Evolutionary conservation across 345 rosid species (phyloP), one percentile per base, ranked within the genome.

Genomic region (Pistacia vera): DNA sequence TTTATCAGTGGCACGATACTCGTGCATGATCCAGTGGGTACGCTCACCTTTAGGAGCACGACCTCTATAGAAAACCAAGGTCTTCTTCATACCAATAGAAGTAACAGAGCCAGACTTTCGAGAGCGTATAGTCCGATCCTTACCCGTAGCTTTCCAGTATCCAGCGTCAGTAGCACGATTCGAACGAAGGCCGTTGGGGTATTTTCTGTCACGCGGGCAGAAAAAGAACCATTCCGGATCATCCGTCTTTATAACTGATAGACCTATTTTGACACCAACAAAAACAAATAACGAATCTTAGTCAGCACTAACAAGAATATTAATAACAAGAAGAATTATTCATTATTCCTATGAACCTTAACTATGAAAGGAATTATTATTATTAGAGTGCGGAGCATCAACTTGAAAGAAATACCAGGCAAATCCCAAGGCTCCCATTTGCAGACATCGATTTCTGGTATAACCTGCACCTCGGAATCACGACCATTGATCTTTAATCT

Each of bases 221-320:
- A 93, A 95, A 84, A 95, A 95, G 90, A 95, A 95, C 97, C 99
- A 95, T 82, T 95, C 98, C 9, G 79, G 93, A 86, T 95, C 99
- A 68, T 86, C 96, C 0, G 92, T 87, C 84, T 90, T 93, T 46
- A 95, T 93, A 67, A 95, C 90, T 38, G 98, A 93, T 5, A 90
- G 73, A 13, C 88, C 98, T 95, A 73, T 2, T 36, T 55, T 54
- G 46, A 41, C 46, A 41, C 46, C 46, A 41, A 5, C 49, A 48
- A 25, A 44, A 52, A 25, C 63, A 49, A 66, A 69, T n/a, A 61
- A 20, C 55, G 77, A 79, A 48, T 22, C 74, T 55, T 18, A 30
- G 30, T 56, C 17, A 16, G 51, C 17, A 8, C 46, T 7, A 41
- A 41, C 46, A 41, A 41, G 46, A 41, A 41, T 41, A 41, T 5